Conservation (phyloP, 2,329 filamentous ascomycete species). For the Simplicillium aogashimaense region DNA sequence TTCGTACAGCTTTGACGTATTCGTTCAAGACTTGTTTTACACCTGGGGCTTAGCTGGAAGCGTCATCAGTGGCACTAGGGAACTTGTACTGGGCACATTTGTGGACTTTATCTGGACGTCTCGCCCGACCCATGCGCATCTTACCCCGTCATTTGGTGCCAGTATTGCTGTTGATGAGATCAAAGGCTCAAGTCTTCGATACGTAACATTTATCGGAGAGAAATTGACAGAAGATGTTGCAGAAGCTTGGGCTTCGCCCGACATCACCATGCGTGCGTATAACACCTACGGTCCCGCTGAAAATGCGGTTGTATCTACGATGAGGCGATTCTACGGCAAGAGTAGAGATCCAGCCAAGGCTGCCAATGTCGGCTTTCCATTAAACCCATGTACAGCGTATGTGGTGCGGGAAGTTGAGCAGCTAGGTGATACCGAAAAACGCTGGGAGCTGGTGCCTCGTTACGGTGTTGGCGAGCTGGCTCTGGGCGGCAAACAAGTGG, state of each 20-base stretch:
- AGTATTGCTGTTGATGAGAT: slow-evolving; percentile 33
- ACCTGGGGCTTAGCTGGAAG: slow-evolving; percentile 50
- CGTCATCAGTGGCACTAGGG: slow-evolving; percentile 46
- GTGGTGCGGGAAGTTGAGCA: slow-evolving; percentile 8
- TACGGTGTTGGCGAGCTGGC: slow-evolving; percentile 64
- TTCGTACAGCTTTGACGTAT: slow-evolving; percentile 27
- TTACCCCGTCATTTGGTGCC: slow-evolving; percentile 52
- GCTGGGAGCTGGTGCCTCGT: slow-evolving; percentile 31
- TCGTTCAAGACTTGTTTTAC: slow-evolving; percentile 55
- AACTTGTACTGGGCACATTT: slow-evolving; percentile 44
- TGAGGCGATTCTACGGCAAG: slow-evolving; percentile 13
- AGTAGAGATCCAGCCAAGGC: slow-evolving; percentile 10
- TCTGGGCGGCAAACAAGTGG: slow-evolving; percentile 68
- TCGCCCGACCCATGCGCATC: slow-evolving; percentile 45
- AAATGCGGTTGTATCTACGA: slow-evolving; percentile 15
- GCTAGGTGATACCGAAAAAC: neutral
- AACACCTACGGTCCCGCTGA: slow-evolving; percentile 19
- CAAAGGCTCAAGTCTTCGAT: slow-evolving; percentile 31
- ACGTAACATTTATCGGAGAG: slow-evolving; percentile 54
- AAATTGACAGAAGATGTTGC: slow-evolving; percentile 47
- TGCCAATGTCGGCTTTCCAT: slow-evolving; percentile 15
- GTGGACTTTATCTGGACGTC: slow-evolving; percentile 39
- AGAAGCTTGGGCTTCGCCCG: slow-evolving; percentile 40
- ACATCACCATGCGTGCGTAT: slow-evolving; percentile 10
- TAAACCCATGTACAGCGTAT: slow-evolving; percentile 10